phyloP scores from a whole-genome alignment of 1,284 basidiomycete species.

The Tausonia pullulans region DNA sequence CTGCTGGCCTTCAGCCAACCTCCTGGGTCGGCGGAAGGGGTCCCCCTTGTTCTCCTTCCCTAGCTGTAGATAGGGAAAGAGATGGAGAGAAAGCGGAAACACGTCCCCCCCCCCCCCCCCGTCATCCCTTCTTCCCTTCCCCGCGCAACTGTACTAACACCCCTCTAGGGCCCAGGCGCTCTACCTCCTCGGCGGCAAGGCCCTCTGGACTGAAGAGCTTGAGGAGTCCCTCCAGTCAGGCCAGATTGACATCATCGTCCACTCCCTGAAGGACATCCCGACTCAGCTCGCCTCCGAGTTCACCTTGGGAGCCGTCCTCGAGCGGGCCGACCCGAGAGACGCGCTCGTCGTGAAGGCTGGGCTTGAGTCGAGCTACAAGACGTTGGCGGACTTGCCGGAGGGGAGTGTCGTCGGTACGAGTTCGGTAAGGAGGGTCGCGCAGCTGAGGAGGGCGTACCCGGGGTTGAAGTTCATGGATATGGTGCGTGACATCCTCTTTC shows the following conservation, averaged over 20 bases:
- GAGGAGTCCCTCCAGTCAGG: constrained; percentile 66
- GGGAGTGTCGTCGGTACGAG: constrained; percentile 90
- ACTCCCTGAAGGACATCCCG: constrained; percentile 89
- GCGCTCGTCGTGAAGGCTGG: constrained; percentile 77
- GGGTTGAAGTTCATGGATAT: constrained; percentile 76
- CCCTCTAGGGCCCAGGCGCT: constrained; percentile 45
- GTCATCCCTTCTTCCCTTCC: background rate
- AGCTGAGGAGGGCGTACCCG: constrained; percentile 70
- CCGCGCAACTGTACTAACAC: background rate
- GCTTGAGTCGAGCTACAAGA: constrained; percentile 48
- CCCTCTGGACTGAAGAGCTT: constrained; percentile 90
- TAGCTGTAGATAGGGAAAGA: background rate
- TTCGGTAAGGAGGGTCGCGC: constrained; percentile 84
- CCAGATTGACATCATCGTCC: constrained; percentile 83
- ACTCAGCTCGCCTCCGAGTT: constrained; percentile 76
- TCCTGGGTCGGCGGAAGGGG: too few relatives aligned
- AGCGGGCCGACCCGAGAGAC: constrained; percentile 83
- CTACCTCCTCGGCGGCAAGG: constrained; percentile 67
- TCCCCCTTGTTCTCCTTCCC: constrained; percentile 23
- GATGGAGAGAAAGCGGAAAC: too few relatives aligned
- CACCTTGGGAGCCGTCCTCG: constrained; percentile 70
- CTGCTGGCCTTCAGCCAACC: too few relatives aligned
- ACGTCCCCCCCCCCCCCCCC: too few relatives aligned
- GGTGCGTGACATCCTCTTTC: constrained; percentile 43
- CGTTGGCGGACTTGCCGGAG: constrained; percentile 70